A percentile compares a stretch with the other conserved stretches of the same genome.
Conservation (phyloP, 768 basidiomycete species). For the Boletales sp. region DNA sequence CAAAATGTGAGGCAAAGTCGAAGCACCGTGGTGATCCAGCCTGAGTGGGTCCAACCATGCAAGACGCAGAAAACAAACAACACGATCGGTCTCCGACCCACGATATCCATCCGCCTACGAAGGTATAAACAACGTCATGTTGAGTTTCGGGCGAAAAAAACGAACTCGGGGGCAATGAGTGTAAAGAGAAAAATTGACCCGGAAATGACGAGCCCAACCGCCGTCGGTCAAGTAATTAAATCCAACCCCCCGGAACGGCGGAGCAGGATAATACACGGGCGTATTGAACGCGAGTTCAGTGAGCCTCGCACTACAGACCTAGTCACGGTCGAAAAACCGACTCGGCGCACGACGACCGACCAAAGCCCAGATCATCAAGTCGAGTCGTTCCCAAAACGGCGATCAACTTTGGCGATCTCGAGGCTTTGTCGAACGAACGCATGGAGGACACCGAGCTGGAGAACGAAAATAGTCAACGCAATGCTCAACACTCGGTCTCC, state of each 20-base stretch:
- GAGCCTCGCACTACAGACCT: too few relatives aligned
- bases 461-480: background rate
- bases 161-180: constrained; percentile 62
- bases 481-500: background rate
- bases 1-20: too few relatives aligned
- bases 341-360: constrained; percentile 68
- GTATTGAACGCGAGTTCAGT: constrained; percentile 72
- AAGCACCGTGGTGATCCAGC: too few relatives aligned
- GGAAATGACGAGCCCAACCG: constrained; percentile 74
- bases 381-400: constrained; percentile 54
- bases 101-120: constrained; percentile 51
- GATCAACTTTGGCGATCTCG: constrained; percentile 56
- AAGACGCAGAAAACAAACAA: constrained; percentile 61
- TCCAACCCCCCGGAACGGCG: constrained; percentile 75
- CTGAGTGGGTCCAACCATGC: constrained; percentile 53
- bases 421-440: constrained; percentile 59
- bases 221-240: constrained; percentile 81
- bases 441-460: constrained; percentile 54
- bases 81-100: constrained; percentile 71
- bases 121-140: background rate
- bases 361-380: constrained; percentile 51
- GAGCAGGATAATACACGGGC: constrained; percentile 71
- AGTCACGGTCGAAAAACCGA: constrained; percentile 33
- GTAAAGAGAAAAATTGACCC: constrained; percentile 80
- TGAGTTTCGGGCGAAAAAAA: background rate